Conservation (phyloP, 2,329 filamentous ascomycete genomes). For the Cephalotrichum gorgonifer region DNA sequence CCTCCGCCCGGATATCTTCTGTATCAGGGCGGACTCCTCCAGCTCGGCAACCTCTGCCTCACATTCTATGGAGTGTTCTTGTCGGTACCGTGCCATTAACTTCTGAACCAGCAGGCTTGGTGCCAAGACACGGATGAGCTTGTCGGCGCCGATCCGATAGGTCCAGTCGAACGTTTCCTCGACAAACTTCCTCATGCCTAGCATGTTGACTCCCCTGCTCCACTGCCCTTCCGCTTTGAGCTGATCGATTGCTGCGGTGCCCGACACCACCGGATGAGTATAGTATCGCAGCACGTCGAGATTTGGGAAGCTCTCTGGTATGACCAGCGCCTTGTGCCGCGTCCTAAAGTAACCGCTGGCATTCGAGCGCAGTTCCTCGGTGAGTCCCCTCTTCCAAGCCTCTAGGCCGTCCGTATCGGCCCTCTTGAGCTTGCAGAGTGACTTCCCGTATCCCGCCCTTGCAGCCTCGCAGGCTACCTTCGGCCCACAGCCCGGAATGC, state of each 20-base stretch:
- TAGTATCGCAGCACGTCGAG: constrained; percentile 75
- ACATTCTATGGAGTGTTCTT: neutral
- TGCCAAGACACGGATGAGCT: constrained; percentile 72
- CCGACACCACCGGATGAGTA: constrained; percentile 74
- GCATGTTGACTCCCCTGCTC: constrained; percentile 53
- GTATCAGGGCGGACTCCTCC: constrained; percentile 45
- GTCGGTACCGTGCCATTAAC: constrained; percentile 19
- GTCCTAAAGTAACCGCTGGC: constrained; percentile 70
- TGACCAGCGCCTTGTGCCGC: constrained; percentile 60
- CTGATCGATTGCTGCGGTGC: constrained; percentile 40
- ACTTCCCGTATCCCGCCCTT: constrained; percentile 71
- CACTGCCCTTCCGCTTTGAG: constrained; percentile 46
- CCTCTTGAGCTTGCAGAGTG: constrained; percentile 56
- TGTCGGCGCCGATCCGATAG: constrained; percentile 65
- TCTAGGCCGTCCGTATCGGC: constrained; percentile 49
- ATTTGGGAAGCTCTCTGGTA: constrained; percentile 76
- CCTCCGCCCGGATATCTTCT: constrained; percentile 56
- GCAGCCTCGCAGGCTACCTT: constrained; percentile 87
- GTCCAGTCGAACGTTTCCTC: constrained; percentile 81
- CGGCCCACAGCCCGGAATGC: constrained; percentile 76
- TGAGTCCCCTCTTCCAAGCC: constrained; percentile 62
- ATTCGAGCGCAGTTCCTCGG: constrained; percentile 73
- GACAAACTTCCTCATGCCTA: constrained; percentile 61
- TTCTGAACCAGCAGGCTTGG: constrained; percentile 62
- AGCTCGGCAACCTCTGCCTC: constrained; percentile 18